A percentile compares a stretch with the other conserved stretches of the same genome.
phyloP scores from a whole-genome alignment of 305 asterid genomes.

The Andrographis paniculata region DNA sequence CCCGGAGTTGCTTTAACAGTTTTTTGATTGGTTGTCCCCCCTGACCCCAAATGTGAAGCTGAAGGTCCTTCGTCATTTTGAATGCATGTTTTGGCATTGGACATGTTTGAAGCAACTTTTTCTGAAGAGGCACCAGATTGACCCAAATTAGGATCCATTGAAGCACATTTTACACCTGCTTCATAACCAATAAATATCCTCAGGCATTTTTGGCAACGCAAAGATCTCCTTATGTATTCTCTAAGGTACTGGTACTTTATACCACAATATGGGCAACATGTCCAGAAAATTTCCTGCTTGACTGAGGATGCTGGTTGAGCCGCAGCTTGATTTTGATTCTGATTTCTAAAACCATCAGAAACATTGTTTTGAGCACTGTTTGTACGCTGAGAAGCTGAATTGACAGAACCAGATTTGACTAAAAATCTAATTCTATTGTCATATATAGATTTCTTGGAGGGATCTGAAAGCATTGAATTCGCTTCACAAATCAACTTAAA shows the following conservation, averaged over 20 bases:
- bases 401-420: constrained; percentile 29
- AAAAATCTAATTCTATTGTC: constrained; percentile 40
- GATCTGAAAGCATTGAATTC: constrained; percentile 55
- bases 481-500: constrained; percentile 85
- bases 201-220: constrained; percentile 39
- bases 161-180: constrained; percentile 10
- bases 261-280: constrained; percentile 58
- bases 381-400: constrained; percentile 29
- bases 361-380: constrained; percentile 18
- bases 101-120: constrained; percentile 15
- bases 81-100: constrained; percentile 14
- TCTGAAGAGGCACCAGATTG: constrained; percentile 17
- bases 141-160: constrained; percentile 16
- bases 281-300: constrained; percentile 49
- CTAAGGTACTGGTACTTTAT: constrained; percentile 42
- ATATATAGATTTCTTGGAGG: constrained; percentile 41
- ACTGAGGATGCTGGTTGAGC: constrained; percentile 25
- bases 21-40: constrained; percentile 16
- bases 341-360: constrained; percentile 31
- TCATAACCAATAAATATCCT: constrained; percentile 27
- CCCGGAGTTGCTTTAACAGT: constrained; percentile 18
- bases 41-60: constrained; percentile 15
- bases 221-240: constrained; percentile 25
- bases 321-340: constrained; percentile 28
- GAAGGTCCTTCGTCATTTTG: constrained; percentile 18